Base-by-base conservation (phyloP, 192 early-diverging fungal genomes). In the Entomortierella chlamydospora region DNA sequence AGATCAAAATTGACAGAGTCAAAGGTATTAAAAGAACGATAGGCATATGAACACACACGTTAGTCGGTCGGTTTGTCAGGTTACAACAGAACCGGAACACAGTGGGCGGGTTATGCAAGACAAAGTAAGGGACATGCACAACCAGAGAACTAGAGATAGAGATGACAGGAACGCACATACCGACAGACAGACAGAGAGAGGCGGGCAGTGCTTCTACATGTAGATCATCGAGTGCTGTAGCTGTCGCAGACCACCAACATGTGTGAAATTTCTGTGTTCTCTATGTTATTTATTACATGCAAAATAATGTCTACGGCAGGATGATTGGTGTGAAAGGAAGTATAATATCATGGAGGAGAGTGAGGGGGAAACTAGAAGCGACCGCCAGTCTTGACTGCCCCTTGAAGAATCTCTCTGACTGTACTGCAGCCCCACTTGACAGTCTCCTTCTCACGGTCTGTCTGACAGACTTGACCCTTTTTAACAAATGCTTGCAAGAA, bases 401-500 rank as follows among this genome's bases (percentile, higher is more conserved):
- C 56, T n/a, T 68, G 65, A 26, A 81, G 61, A 22, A 91, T 86
- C 71, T 93, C 88, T 73, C 89, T 89, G 45, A 90, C 86, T 23
- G 91, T 73, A 57, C 80, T 88, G 81, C 90, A 91, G 9, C 89
- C 89, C 88, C 88, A 92, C 49, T 84, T 81, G 26, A 96, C 63
- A 18, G 84, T 82, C 13, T 91, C 86, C 72, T 79, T 82, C 61
- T 96, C 92, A n/a, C 84, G 85, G 26, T 92, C 88, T 56, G 57
- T 66, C 59, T 90, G 84, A 62, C 88, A 85, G 60, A 86, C 87
- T 72, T 87, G 89, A 34, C 78, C 83, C 73, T 81, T 83, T 72
- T 81, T 87, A 45, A 94, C 89, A 81, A 91, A 93, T 53, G 92
- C 89, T 50, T 92, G 84, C 76, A 96, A 83, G 85, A 96, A 97